Base-by-base conservation (phyloP, 2,329 filamentous ascomycete genomes). In the Beauveria caledonica region DNA sequence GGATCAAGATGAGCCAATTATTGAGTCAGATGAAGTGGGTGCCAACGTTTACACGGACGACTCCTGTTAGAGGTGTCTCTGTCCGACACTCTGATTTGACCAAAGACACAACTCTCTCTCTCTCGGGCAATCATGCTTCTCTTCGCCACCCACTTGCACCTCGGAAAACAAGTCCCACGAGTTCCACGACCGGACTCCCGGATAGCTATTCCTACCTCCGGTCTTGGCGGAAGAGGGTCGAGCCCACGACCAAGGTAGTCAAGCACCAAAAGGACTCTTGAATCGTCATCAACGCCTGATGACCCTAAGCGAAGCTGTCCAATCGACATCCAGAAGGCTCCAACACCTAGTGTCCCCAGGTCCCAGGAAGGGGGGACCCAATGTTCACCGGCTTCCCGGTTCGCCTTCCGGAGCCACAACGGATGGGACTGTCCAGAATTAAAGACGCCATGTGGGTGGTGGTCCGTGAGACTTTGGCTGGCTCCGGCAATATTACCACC, bases 401-500 rank as follows among this genome's bases (percentile, higher is more conserved):
- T 58, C 45, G 13, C 21, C 45, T 50, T 58, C 55, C 55, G 55
- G 55, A 42, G 33, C 55, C 55, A 50, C 45, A 27, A 40, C 50
- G 29, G 23, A 46, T 58, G 45, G 29, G 27, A 29, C 45, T 49
- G 29, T 48, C 42, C 54, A 57, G 54, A 57, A 48, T 33, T 33
- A 42, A 49, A 46, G 15, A 27, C 33, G 45, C 55, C 55, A 58
- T 58, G 55, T 29, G 29, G 50, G 45, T 29, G 50, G 50, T 36
- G 55, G 55, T 50, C 55, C 55, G 45, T 50, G 55, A 42, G 21
- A 46, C 55, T 58, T 58, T 8, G 39, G 29, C n/a, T 45, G 17
- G 40, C 42, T 46, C 27, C 17, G 39, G 17, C 8, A 10, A 33
- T 45, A n/a, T 44, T 33, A 42, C 36, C 36, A 42, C 7, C 7